phyloP scores from a whole-genome alignment of 306 rosid species.

The Coriaria nepalensis region DNA sequence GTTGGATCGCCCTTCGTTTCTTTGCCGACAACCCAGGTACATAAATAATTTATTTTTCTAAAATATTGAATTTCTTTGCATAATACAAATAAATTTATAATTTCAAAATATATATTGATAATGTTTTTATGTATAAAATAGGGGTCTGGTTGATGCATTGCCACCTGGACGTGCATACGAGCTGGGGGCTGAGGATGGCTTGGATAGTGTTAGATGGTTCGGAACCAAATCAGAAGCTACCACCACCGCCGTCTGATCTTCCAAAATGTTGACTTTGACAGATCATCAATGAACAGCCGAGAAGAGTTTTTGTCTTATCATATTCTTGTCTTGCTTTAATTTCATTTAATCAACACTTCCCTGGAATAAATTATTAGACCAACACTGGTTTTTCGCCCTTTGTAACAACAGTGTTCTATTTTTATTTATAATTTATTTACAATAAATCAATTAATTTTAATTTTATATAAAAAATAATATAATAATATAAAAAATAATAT shows the following conservation, averaged over 20 bases:
- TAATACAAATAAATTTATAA: not conserved
- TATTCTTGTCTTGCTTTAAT: constrained; percentile 1
- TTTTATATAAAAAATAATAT: too few species aligned
- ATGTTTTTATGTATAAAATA: constrained; percentile 11
- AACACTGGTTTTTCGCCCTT: too few species aligned
- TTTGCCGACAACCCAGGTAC: constrained; percentile 72
- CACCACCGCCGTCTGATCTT: constrained; percentile 77
- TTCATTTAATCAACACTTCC: not conserved
- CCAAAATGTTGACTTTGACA: constrained; percentile 51
- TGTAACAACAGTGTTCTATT: too few species aligned
- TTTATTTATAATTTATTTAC: too few species aligned
- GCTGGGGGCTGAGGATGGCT: constrained; percentile 87
- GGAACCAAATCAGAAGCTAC: constrained; percentile 49
- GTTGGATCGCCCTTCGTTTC: constrained; percentile 74
- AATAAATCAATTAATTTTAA: too few species aligned
- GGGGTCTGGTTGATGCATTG: constrained; percentile 95
- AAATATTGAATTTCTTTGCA: not conserved
- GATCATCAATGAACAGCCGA: constrained; percentile 9
- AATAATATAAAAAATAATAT: too few species aligned
- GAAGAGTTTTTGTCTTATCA: not conserved
- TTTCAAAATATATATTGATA: not conserved
- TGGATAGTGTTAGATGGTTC: constrained; percentile 69
- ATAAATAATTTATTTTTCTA: not conserved
- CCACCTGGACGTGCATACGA: constrained; percentile 73
- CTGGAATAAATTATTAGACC: too few species aligned